Evolutionary conservation across 768 basidiomycete genomes (phyloP).

Genomic region (Calocybe cyanea): DNA sequence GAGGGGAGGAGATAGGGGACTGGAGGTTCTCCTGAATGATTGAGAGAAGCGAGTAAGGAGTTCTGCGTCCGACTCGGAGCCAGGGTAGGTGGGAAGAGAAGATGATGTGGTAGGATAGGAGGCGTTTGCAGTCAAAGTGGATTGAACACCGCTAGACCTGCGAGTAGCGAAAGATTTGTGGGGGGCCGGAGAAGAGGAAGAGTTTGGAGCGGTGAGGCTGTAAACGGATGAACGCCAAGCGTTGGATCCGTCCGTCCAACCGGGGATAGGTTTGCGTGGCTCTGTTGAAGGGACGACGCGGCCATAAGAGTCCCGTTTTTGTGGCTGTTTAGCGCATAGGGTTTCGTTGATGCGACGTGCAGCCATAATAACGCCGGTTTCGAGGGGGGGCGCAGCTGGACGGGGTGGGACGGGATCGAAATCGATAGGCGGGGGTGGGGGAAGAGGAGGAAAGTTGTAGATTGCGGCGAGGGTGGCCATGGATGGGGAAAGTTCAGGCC

Average conservation of each 20-base stretch:
- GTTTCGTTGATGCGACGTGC: slow-evolving; percentile 47
- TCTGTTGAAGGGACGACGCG: slow-evolving; percentile 26
- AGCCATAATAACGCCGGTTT: slow-evolving; percentile 67
- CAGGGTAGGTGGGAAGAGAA: slow-evolving; percentile 8
- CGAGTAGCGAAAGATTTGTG: slow-evolving; percentile 50
- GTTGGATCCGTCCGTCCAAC: slow-evolving; percentile 66
- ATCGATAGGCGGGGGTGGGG: slow-evolving; percentile 45
- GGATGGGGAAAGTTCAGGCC: slow-evolving; percentile 25
- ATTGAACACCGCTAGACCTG: slow-evolving; percentile 44
- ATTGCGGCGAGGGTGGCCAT: slow-evolving; percentile 28
- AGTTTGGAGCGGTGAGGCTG: slow-evolving; percentile 40
- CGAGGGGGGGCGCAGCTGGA: slow-evolving; percentile 20
- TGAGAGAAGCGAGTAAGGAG: slow-evolving; percentile 53
- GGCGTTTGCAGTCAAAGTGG: slow-evolving; percentile 34
- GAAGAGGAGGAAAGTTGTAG: slow-evolving; percentile 50
- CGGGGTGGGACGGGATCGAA: slow-evolving; percentile 20
- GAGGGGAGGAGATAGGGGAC: slow-evolving; percentile 27
- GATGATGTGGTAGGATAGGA: slow-evolving; percentile 11
- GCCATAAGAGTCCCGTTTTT: slow-evolving; percentile 33
- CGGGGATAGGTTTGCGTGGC: slow-evolving; percentile 47
- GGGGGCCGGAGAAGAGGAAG: slow-evolving; percentile 26
- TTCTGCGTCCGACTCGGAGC: slow-evolving; percentile 30
- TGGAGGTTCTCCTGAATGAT: slow-evolving; percentile 49
- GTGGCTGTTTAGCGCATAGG: slow-evolving; percentile 33
- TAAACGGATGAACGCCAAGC: slow-evolving; percentile 70